Percentiles rank a stretch among this genome's conserved stretches.
phyloP scores from a whole-genome alignment of 202 grass and related monocot genomes.

The Miscanthus sacchariflorus region DNA sequence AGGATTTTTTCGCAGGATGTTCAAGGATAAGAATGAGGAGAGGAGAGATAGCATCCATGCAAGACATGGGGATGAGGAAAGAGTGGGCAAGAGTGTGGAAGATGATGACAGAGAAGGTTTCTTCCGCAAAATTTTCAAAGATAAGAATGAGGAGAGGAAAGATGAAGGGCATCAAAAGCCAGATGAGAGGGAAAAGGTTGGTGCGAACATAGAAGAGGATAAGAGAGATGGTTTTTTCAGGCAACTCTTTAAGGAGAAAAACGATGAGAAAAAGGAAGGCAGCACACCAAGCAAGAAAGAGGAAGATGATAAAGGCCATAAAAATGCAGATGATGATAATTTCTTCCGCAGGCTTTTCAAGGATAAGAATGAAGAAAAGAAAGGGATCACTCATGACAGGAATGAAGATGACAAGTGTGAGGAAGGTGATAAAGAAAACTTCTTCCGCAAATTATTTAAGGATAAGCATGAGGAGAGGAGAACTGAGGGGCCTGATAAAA shows the following conservation, averaged over 20 bases:
- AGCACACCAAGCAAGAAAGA: conserved; percentile 60
- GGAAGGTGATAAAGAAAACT: conserved; percentile 94
- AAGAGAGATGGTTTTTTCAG: conserved; percentile 76
- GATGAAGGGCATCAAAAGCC: conserved; percentile 51
- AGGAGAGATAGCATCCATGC: conserved; percentile 68
- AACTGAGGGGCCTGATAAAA: conserved; percentile 65
- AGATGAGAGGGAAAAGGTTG: conserved; percentile 53
- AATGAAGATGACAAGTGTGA: conserved; percentile 71
- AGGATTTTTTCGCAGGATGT: conserved; percentile 75
- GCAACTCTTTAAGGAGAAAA: conserved; percentile 92
- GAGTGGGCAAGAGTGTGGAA: conserved; percentile 60
- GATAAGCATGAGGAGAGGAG: conserved; percentile 85
- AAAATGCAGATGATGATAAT: conserved; percentile 66
- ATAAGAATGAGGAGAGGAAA: conserved; percentile 94
- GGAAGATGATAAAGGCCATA: conserved; percentile 52
- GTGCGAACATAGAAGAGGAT: conserved; percentile 50
- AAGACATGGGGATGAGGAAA: conserved; percentile 65
- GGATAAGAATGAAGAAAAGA: conserved; percentile 95
- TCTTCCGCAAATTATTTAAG: conserved; percentile 90
- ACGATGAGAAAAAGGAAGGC: conserved; percentile 71
- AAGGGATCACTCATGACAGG: conserved; percentile 57
- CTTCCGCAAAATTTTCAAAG: conserved; percentile 94
- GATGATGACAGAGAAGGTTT: conserved; percentile 89
- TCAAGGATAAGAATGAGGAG: conserved; percentile 93
- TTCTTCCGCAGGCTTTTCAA: conserved; percentile 93